Conservation (phyloP, 1,284 basidiomycete species). For the Ceratobasidium sp. region DNA sequence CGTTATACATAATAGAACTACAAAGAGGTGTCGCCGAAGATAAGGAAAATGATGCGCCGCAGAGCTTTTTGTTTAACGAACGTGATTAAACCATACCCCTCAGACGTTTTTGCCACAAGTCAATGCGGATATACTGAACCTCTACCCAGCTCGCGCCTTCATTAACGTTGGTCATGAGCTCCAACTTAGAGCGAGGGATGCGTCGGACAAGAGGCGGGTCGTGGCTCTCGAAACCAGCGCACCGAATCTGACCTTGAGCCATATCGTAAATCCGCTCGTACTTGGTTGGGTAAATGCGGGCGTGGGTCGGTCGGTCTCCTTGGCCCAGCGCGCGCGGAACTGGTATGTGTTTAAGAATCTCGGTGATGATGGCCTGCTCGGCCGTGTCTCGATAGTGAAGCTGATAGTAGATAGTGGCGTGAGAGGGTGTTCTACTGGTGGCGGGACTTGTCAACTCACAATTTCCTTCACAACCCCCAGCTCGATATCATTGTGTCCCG, state of each 20-base stretch:
- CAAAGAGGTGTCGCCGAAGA: too few species aligned
- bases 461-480: slow-evolving; percentile 28
- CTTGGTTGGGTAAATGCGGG: slow-evolving; percentile 21
- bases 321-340: neutral
- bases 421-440: neutral
- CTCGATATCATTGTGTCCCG: slow-evolving; percentile 5
- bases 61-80: too few species aligned
- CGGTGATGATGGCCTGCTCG: slow-evolving; percentile 25
- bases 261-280: slow-evolving; percentile 12
- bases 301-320: neutral
- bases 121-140: slow-evolving; percentile 25
- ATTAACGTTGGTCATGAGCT: slow-evolving; percentile 29
- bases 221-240: slow-evolving; percentile 17
- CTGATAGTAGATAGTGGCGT: neutral
- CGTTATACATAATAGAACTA: neutral
- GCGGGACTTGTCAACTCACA: neutral
- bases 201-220: neutral
- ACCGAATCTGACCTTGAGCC: slow-evolving; percentile 3
- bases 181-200: slow-evolving; percentile 17
- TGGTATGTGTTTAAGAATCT: slow-evolving; percentile 15
- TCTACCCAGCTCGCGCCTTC: slow-evolving; percentile 31
- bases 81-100: neutral
- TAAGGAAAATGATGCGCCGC: too few species aligned
- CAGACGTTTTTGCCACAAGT: slow-evolving; percentile 20
- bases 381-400: slow-evolving; percentile 18